These are phyloP conservation scores for Lathyrus tuberosus DNA, from an alignment of 306 rosid genomes.

Conservation along the genomic window DNA sequence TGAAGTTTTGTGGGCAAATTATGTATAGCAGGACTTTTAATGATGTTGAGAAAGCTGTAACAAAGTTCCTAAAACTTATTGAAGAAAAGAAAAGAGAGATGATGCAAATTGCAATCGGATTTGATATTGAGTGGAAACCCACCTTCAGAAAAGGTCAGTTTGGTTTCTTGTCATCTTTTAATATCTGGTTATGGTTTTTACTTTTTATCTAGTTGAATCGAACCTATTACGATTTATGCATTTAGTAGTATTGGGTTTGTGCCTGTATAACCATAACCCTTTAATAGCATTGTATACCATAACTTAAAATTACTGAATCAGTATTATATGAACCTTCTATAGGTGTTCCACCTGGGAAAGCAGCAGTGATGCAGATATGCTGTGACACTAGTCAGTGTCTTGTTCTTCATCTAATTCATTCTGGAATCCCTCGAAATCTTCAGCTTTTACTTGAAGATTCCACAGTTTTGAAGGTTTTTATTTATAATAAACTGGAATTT, in stretches of 20 bases:
- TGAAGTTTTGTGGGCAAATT: slow-evolving; percentile 71
- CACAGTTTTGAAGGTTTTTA: slow-evolving; percentile 64
- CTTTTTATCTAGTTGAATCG: slow-evolving; percentile 9
- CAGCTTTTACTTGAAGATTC: slow-evolving; percentile 74
- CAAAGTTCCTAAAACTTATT: slow-evolving; percentile 43
- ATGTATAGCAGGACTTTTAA: slow-evolving; percentile 64
- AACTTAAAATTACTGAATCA: slow-evolving; percentile 33
- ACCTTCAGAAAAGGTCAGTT: slow-evolving; percentile 67
- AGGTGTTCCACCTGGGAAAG: slow-evolving; percentile 85
- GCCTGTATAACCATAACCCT: slow-evolving; percentile 20
- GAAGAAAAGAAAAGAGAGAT: slow-evolving; percentile 45
- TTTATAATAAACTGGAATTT: slow-evolving; percentile 17
- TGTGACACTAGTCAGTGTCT: slow-evolving; percentile 56
- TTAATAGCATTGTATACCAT: slow-evolving; percentile 9
- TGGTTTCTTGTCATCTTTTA: neutral
- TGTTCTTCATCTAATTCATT: slow-evolving; percentile 84
- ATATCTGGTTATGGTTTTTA: slow-evolving; percentile 7
- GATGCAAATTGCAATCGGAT: slow-evolving; percentile 56
- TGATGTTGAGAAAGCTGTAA: slow-evolving; percentile 63
- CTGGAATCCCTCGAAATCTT: slow-evolving; percentile 78
- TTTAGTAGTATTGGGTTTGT: neutral
- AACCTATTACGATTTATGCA: neutral
- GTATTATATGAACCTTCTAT: slow-evolving; percentile 34
- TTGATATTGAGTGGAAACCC: slow-evolving; percentile 90
- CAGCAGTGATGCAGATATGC: slow-evolving; percentile 92